Percentiles rank a stretch among this genome's conserved stretches.
These are phyloP conservation scores for Lactarius indigo DNA, from an alignment of 768 basidiomycete species.

Conservation along the genomic window DNA sequence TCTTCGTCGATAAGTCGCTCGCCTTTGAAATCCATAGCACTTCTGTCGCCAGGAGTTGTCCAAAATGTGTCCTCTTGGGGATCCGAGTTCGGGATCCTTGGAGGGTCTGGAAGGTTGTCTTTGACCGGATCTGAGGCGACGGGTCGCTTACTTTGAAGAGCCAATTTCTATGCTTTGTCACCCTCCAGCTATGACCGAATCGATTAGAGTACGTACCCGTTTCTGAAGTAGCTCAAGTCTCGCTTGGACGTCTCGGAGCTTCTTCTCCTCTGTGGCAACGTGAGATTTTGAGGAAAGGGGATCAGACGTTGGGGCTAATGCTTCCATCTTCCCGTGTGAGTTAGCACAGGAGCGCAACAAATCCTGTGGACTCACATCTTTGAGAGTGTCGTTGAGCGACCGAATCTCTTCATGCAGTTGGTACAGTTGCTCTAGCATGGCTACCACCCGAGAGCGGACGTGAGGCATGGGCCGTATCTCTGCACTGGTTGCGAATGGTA, in stretches of 20 bases:
- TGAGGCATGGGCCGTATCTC: conserved; percentile 49
- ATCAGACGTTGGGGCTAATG: conserved; percentile 27
- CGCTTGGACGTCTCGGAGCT: conserved; percentile 41
- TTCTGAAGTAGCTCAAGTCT: conserved; percentile 40
- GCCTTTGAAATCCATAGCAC: conserved; percentile 60
- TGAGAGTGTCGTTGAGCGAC: conserved; percentile 34
- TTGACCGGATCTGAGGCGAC: conserved; percentile 21
- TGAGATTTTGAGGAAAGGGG: conserved; percentile 31
- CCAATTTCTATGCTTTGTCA: conserved; percentile 30
- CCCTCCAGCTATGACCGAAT: neutral
- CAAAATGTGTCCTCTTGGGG: conserved; percentile 58
- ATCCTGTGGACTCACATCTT: conserved; percentile 37
- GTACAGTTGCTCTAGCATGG: conserved; percentile 40
- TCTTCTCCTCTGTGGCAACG: conserved; percentile 40
- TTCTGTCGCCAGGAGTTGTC: conserved; percentile 55
- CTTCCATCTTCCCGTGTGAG: conserved; percentile 28
- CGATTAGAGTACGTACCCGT: conserved; percentile 32
- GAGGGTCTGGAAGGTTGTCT: conserved; percentile 28
- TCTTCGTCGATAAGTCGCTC: conserved; percentile 61
- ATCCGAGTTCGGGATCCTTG: conserved; percentile 29
- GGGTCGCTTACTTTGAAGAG: conserved; percentile 27
- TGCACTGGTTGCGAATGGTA: conserved; percentile 9
- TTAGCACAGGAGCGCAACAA: conserved; percentile 12
- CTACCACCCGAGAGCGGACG: conserved; percentile 39
- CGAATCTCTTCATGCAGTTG: conserved; percentile 38